These are phyloP conservation scores for Neurospora sp. DNA, from an alignment of 495 filamentous ascomycete species.

Conservation along the genomic window DNA sequence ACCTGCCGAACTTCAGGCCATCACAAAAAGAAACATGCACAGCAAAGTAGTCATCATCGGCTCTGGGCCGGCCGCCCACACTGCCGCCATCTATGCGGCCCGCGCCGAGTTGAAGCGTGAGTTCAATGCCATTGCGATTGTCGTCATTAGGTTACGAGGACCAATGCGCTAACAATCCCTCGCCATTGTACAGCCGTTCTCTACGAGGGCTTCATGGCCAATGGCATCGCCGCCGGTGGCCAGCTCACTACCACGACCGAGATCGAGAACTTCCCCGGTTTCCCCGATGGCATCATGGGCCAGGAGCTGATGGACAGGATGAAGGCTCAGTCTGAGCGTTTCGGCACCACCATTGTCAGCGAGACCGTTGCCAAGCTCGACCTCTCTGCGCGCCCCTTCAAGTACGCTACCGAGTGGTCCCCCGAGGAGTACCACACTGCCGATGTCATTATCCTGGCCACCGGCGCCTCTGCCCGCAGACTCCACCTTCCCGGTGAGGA, in stretches of 20 bases:
- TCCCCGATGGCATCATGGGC: constrained; percentile 79
- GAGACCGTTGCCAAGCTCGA: constrained; percentile 90
- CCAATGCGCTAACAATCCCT: constrained; percentile 1
- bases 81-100: constrained; percentile 89
- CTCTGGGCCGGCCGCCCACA: constrained; percentile 95
- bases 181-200: constrained; percentile 51
- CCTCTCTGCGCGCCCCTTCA: constrained; percentile 75
- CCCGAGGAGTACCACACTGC: constrained; percentile 74
- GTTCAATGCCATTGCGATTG: not conserved
- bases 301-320: constrained; percentile 86
- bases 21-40: constrained; percentile 56
- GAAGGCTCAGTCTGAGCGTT: constrained; percentile 81
- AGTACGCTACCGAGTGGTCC: constrained; percentile 74
- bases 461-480: constrained; percentile 81
- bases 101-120: constrained; percentile 77
- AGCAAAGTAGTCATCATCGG: constrained; percentile 78
- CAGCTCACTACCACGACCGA: constrained; percentile 98
- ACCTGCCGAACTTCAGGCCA: constrained; percentile 35
- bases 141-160: not conserved
- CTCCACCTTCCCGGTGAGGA: constrained; percentile 81
- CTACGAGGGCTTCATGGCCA: constrained; percentile 96
- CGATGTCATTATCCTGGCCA: constrained; percentile 87
- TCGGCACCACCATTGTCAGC: constrained; percentile 82
- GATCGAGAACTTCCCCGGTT: constrained; percentile 95
- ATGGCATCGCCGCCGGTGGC: constrained; percentile 90